Conservation (phyloP, 2,329 filamentous ascomycete species). For the Trichoderma koningiopsis region DNA sequence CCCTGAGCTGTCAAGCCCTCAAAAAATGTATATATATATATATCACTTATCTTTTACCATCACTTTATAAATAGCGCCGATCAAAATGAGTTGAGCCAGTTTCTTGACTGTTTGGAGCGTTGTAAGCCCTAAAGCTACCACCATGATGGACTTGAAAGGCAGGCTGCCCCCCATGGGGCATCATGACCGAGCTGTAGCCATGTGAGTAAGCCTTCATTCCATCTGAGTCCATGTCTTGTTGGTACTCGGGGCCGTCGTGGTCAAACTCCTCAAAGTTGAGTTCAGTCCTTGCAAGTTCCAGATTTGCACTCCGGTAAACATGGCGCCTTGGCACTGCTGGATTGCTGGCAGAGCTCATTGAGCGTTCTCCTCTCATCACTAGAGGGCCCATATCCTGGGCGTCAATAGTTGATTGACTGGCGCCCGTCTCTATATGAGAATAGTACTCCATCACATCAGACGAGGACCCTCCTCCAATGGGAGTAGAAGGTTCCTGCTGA, state of each 20-base stretch:
- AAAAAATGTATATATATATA: background rate
- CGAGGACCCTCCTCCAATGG: background rate
- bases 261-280: constrained; percentile 6
- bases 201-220: constrained; percentile 7
- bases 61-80: background rate
- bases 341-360: background rate
- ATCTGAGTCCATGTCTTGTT: background rate
- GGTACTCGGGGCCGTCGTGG: background rate
- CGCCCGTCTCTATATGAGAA: constrained; percentile 1
- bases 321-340: background rate
- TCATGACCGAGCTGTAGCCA: background rate
- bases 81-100: background rate
- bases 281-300: background rate
- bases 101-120: background rate
- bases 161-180: constrained; percentile 5
- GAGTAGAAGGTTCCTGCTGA: constrained; percentile 13
- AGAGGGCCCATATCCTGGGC: background rate
- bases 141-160: constrained; percentile 15
- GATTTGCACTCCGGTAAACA: background rate
- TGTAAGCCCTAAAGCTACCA: background rate
- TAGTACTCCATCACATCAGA: constrained; percentile 16
- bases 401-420: background rate
- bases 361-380: constrained; percentile 5
- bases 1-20: background rate
- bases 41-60: constrained; percentile 16